phyloP scores from a whole-genome alignment of 352 stramenopile species.

The Pythium rhizo-oryzae region DNA sequence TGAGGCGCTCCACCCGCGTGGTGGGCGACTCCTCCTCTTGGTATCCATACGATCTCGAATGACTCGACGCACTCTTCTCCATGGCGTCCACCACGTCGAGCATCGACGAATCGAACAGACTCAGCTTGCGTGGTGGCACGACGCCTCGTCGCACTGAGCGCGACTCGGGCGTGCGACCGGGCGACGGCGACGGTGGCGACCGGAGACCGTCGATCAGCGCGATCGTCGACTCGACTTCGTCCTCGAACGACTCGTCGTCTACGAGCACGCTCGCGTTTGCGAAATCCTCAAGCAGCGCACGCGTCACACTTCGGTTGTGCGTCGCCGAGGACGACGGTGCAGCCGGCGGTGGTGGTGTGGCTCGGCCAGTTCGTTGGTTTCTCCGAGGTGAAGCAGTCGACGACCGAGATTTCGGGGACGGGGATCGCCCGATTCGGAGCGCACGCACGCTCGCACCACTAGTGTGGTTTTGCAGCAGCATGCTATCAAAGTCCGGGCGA shows the following conservation, averaged over 20 bases:
- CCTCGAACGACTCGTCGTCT: slow-evolving; percentile 30
- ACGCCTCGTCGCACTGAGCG: background rate
- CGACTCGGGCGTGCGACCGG: background rate
- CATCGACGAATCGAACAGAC: slow-evolving; percentile 48
- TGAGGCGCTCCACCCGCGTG: slow-evolving; percentile 23
- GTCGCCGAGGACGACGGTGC: background rate
- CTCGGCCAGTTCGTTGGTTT: background rate
- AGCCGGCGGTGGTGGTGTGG: background rate
- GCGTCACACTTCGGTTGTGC: slow-evolving; percentile 17
- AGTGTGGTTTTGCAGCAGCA: background rate
- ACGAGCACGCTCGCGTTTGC: slow-evolving; percentile 19
- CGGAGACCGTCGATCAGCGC: slow-evolving; percentile 18
- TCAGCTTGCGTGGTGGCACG: slow-evolving; percentile 16
- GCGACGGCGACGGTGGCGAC: background rate
- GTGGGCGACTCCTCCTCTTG: slow-evolving; percentile 9
- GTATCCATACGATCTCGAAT: background rate
- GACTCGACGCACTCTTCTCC: slow-evolving; percentile 18
- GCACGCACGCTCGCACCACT: no score
- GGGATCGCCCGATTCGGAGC: background rate
- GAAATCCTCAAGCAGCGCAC: slow-evolving; percentile 22
- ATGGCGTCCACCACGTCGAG: slow-evolving; percentile 52
- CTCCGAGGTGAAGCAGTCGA: background rate
- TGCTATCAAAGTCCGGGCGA: slow-evolving; percentile 8
- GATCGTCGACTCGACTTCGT: slow-evolving; percentile 27
- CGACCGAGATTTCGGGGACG: background rate